Evolutionary conservation across 1,284 basidiomycete species (phyloP), one percentile per base, ranked within the genome.

Genomic region (Tilletia horrida): DNA sequence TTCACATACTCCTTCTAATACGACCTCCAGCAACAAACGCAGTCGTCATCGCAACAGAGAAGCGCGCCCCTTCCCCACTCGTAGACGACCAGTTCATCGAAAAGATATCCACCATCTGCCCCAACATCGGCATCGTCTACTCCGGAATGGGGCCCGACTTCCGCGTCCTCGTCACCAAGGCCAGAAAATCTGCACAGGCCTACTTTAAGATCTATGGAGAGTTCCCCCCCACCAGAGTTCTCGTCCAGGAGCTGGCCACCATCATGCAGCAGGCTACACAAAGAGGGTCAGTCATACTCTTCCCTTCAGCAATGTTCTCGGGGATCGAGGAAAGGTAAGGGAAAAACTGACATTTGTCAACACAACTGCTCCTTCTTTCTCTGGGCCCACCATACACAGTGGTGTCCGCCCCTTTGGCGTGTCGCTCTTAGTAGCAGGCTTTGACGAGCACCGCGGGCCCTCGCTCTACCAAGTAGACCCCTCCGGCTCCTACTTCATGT

Each of bases 171-270:
- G 90, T 98, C 62, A 87, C 91, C 61, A 92, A 91, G 81, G 96
- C 96, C 27, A 88, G 96, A 67, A 98, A 98, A 86, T 93, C 91
- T 76, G 96, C 96, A 11, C 96, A 98, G 83, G 89, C 93, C 23
- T 99, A 98, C 84, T 98, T 94, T 95, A 98, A 97, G 70, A 90
- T 97, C 67, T 95, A 97, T 81, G 93, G 93, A 65, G 96, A 98
- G 84, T 98, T 98, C 83, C 96, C 96, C n/a, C 92, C 93, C 59
- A 97, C 94, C 65, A 89, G 93, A 81, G 90, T 97, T 64, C 86
- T 99, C 71, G 96, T 95, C 11, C 93, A 96, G 83, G 96, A 97
- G 83, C 90, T 99, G 67, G 96, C 96, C 21, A 95, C 89, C 23
- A 90, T 97, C 67, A 97, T 98, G 93, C 96, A 99, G 84, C 89